Conservation (phyloP, 2,329 filamentous ascomycete species). For the Ascochyta rabiei region DNA sequence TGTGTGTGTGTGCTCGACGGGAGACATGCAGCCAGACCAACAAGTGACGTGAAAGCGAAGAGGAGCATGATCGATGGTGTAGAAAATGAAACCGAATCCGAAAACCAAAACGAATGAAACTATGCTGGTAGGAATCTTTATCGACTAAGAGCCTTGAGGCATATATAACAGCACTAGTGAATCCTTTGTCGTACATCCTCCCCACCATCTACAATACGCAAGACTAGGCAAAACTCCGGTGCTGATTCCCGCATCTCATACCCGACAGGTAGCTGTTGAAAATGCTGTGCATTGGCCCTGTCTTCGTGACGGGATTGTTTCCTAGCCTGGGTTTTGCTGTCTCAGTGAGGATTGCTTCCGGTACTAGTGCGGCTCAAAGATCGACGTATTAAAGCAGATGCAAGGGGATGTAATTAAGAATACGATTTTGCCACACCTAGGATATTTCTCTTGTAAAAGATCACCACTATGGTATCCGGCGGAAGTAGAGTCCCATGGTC, state of each 20-base stretch:
- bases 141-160: neutral
- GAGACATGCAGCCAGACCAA: conserved; percentile 10
- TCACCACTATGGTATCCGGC: too few relatives aligned
- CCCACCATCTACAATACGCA: neutral
- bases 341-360: neutral
- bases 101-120: neutral
- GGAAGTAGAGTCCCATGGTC: too few relatives aligned
- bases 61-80: neutral
- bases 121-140: neutral
- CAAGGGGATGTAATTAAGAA: too few relatives aligned
- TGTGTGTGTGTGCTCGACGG: conserved; percentile 1
- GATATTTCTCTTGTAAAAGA: too few relatives aligned
- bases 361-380: conserved; percentile 5
- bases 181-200: conserved; percentile 13
- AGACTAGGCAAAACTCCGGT: too few relatives aligned
- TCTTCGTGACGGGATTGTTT: neutral
- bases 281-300: neutral
- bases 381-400: neutral
- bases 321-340: neutral
- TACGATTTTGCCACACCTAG: too few relatives aligned
- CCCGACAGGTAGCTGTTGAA: neutral
- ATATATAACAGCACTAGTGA: neutral
- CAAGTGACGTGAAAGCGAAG: conserved; percentile 2
- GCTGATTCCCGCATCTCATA: neutral
- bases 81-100: neutral